Conservation (phyloP, 306 rosid genomes). For the Trifolium repens region DNA sequence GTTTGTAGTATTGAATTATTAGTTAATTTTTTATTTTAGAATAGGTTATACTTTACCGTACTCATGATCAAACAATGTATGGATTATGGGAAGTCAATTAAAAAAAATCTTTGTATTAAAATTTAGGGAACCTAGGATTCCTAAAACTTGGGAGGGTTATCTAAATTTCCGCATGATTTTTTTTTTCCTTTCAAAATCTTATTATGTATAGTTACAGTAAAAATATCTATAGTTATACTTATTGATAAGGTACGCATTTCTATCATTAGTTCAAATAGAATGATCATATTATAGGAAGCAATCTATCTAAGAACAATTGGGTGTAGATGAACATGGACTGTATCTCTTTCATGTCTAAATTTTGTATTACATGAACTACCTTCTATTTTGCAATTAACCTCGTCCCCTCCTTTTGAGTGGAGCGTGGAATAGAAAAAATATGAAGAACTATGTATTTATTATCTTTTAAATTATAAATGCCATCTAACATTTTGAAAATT, state of each 20-base stretch:
- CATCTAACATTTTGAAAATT: slow-evolving; percentile 9
- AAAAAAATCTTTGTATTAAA: background rate
- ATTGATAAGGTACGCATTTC: no score
- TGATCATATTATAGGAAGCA: background rate
- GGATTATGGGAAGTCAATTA: background rate
- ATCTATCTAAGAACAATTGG: background rate
- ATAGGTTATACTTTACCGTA: background rate
- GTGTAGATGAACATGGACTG: background rate
- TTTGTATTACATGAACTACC: background rate
- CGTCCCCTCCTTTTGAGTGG: slow-evolving; percentile 12
- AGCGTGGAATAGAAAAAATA: background rate
- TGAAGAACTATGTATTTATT: background rate
- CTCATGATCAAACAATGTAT: background rate
- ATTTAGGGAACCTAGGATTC: background rate
- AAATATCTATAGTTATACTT: background rate
- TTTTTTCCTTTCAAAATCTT: background rate
- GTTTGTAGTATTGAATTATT: background rate
- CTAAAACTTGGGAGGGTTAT: background rate
- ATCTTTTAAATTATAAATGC: slow-evolving; percentile 4
- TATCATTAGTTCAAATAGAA: background rate
- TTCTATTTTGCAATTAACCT: background rate
- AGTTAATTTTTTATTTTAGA: background rate
- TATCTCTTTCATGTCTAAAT: background rate
- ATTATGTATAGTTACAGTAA: background rate
- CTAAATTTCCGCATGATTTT: background rate